phyloP scores from a whole-genome alignment of 345 rosid genomes.

The Rhodomyrtus tomentosa region DNA sequence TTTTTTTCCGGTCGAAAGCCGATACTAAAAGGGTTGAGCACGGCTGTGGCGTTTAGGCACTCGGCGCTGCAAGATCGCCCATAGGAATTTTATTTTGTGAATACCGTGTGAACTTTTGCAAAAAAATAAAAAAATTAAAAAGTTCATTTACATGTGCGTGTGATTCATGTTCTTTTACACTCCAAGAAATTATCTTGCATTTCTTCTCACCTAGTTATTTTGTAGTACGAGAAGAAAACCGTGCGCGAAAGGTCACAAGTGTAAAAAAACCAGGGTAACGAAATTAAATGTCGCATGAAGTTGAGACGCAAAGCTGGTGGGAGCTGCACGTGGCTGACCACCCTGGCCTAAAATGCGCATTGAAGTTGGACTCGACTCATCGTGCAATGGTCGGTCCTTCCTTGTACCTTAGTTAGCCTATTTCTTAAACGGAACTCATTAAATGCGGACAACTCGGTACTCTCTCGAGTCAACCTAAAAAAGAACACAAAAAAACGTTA shows the following conservation, averaged over 20 bases:
- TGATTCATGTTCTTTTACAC: background rate
- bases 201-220: background rate
- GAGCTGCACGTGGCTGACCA: background rate
- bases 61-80: too few relatives aligned
- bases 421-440: background rate
- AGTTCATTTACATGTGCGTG: background rate
- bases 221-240: fast-evolving
- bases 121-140: too few relatives aligned
- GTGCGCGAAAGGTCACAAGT: background rate
- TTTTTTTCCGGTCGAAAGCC: too few relatives aligned
- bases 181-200: background rate
- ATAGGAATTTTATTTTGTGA: too few relatives aligned
- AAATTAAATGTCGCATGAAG: background rate
- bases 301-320: background rate
- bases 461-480: background rate
- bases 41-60: background rate
- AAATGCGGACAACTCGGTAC: background rate
- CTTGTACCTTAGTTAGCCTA: background rate
- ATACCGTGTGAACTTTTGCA: background rate
- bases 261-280: background rate
- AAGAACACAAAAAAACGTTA: background rate
- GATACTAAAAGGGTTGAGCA: too few relatives aligned
- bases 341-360: background rate
- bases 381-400: background rate
- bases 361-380: background rate